A percentile compares a stretch with the other conserved stretches of the same genome.
These are phyloP conservation scores for Populus hybrid DNA, from an alignment of 441 rosid genomes.

Conservation along the genomic window DNA sequence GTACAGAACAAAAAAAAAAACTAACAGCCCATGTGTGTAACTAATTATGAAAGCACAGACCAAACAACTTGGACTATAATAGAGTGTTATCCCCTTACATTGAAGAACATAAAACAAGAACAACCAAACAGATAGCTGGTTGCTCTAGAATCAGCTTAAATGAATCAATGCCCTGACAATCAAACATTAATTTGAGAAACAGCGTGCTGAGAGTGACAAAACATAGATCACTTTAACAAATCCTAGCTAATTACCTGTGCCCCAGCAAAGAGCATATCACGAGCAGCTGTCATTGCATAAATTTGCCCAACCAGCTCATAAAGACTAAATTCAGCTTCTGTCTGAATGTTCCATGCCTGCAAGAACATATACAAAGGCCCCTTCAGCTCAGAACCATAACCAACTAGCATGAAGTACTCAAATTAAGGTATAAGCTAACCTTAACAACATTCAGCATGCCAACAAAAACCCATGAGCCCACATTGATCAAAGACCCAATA, in stretches of 20 bases:
- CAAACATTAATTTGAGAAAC: neutral
- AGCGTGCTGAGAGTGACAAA: neutral
- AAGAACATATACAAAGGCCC: conserved; percentile 17
- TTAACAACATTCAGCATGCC: conserved; percentile 78
- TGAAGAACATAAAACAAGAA: neutral
- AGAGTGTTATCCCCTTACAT: neutral
- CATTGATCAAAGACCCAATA: conserved; percentile 70
- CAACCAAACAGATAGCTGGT: neutral
- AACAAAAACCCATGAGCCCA: conserved; percentile 83
- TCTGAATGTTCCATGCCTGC: conserved; percentile 76
- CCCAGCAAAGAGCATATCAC: conserved; percentile 76
- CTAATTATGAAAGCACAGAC: neutral
- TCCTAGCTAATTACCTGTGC: conserved; percentile 49
- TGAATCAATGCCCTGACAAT: neutral
- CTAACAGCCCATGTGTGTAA: too few relatives aligned
- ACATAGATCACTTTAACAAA: neutral
- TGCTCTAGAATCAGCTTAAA: neutral
- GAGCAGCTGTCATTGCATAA: conserved; percentile 61
- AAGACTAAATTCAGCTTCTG: conserved; percentile 52
- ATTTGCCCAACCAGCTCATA: conserved; percentile 83
- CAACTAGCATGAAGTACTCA: neutral
- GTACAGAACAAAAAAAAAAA: neutral
- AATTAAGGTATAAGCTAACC: conserved; percentile 35
- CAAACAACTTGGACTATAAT: neutral
- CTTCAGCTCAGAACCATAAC: neutral